A percentile compares a stretch with the other conserved stretches of the same genome.
phyloP scores from a whole-genome alignment of 257 asterid genomes.

The Solanum pennellii region DNA sequence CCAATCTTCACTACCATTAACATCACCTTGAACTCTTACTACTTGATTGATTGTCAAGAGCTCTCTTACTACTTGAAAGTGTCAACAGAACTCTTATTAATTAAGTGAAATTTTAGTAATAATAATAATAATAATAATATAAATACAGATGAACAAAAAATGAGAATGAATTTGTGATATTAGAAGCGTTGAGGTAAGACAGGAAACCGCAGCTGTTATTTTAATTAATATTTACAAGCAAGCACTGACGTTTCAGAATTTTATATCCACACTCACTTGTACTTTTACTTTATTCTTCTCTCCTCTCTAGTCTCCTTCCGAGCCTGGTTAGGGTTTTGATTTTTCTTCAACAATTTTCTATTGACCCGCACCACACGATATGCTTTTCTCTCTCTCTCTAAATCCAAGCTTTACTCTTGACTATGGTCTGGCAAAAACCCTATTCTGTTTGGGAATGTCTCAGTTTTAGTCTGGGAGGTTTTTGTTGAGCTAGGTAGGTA shows the following conservation, averaged over 20 bases:
- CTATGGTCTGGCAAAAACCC: neutral
- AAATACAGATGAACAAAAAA: neutral
- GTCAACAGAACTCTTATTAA: constrained; percentile 42
- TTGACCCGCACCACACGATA: neutral
- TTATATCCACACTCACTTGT: neutral
- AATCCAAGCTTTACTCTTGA: neutral
- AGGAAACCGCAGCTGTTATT: constrained; percentile 1
- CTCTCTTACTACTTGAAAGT: constrained; percentile 45
- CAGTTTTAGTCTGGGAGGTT: neutral
- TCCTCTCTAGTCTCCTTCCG: neutral
- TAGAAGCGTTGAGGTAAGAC: neutral
- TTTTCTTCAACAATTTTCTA: neutral
- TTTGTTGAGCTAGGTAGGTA: neutral
- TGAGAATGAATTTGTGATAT: too few species aligned
- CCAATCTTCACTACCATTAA: constrained; percentile 78
- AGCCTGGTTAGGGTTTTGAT: constrained; percentile 5
- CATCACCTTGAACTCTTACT: constrained; percentile 86
- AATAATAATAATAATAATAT: too few species aligned
- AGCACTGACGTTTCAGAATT: neutral
- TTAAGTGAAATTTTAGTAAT: too few species aligned
- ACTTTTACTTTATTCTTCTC: constrained; percentile 3
- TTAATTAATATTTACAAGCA: constrained; percentile 5
- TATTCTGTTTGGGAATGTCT: neutral
- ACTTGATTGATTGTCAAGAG: constrained; percentile 51
- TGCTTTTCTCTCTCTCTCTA: neutral